Evolutionary conservation across 441 rosid species (phyloP), one percentile per base, ranked within the genome.

Genomic region (Rhodomyrtus psidioides): DNA sequence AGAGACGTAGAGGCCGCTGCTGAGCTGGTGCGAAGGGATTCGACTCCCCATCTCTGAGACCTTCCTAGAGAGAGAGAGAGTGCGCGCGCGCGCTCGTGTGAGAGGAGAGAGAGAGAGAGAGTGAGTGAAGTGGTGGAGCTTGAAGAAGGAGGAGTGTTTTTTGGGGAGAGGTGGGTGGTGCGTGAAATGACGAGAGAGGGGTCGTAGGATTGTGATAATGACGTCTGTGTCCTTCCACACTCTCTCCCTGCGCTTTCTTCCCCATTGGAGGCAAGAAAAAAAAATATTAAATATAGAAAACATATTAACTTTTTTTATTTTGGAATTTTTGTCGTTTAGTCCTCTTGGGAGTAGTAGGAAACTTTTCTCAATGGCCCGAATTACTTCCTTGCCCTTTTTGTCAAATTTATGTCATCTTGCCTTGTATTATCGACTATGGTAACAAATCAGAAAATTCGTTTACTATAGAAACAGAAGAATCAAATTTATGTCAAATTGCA

Each of bases 11-110:
- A 95, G 88, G n/a, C 97, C 98, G 60, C 76, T 94, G 87, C 91
- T 93, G 75, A 95, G 95, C 94, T 94, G 94, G 87, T 93, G 96
- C 28, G 98, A 90, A 13, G 91, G 96, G 83, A 92, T 89, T 58
- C 97, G 89, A 39, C 90, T 86, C 53, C 91, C 91, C 98, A 94
- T 95, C 86, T 84, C 83, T 83, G 19, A 16, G 42, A 27, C 53
- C 28, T 54, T 27, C 49, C 15, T 44, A 62, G 44, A 74, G 60
- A 82, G 65, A 86, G 65, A 86, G 34, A 82, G 34, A 19, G 28
- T 23, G 34, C n/a, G 44, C 51, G 19, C 5, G 65, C n/a, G 13
- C 3, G 59, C 57, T 10, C 59, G 42, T 16, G 44, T 9, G 79
- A 75, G 82, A 34, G 51, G 17, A 12, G 49, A 53, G 85, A 86